These are phyloP conservation scores for Phytophthora cryptogea DNA, from an alignment of 352 stramenopile species.

Conservation along the genomic window DNA sequence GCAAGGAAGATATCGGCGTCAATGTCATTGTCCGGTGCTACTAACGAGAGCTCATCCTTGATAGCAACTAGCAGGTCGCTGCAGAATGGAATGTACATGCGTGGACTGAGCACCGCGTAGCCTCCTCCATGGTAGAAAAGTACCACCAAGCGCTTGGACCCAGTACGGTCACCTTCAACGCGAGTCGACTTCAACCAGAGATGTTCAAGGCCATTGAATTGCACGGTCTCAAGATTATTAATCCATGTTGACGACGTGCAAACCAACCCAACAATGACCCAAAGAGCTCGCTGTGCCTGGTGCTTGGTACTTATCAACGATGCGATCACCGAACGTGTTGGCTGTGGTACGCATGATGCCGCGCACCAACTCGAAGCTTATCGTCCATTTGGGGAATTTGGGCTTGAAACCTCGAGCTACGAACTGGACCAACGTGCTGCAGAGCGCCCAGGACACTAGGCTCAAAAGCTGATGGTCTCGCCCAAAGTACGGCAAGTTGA, in stretches of 20 bases:
- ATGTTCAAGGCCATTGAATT: conserved; percentile 34
- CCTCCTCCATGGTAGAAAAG: conserved; percentile 49
- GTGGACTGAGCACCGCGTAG: conserved; percentile 30
- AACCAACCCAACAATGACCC: conserved; percentile 27
- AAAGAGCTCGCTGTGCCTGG: conserved; percentile 25
- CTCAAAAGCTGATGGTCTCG: too few species aligned
- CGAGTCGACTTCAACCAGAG: conserved; percentile 29
- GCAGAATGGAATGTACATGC: conserved; percentile 27
- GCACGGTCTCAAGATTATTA: conserved; percentile 17
- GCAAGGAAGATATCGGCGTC: conserved; percentile 28
- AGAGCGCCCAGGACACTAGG: conserved; percentile 16
- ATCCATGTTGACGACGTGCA: conserved; percentile 12
- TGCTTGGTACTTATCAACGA: conserved; percentile 20
- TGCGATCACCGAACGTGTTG: conserved; percentile 31
- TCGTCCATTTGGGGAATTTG: conserved; percentile 50
- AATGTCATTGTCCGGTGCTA: background rate
- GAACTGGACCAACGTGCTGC: conserved; percentile 17
- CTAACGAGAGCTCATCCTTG: conserved; percentile 9
- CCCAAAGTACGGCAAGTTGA: too few species aligned
- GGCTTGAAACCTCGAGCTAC: conserved; percentile 37
- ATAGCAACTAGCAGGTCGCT: conserved; percentile 14
- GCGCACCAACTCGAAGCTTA: conserved; percentile 42
- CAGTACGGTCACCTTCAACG: too few species aligned
- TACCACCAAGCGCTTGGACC: conserved; percentile 28
- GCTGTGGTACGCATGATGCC: conserved; percentile 22